Evolutionary conservation across 2,329 filamentous ascomycete species (phyloP).

Genomic region (Ambrosiella xylebori): DNA sequence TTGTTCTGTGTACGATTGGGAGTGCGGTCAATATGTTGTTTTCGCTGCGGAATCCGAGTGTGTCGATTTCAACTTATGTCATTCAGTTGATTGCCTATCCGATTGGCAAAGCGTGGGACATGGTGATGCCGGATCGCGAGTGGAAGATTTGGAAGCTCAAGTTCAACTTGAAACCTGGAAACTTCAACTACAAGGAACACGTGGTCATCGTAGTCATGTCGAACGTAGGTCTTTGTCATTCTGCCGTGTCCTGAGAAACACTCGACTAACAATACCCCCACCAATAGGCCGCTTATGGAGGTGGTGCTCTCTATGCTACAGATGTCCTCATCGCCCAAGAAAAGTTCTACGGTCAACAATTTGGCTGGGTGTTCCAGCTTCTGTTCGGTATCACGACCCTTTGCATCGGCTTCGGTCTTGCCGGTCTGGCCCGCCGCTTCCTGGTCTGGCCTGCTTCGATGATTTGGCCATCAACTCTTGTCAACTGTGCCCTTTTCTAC

Average conservation of each 20-base stretch:
- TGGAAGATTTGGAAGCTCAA: constrained; percentile 34
- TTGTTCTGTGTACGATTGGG: constrained; percentile 44
- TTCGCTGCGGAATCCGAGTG: constrained; percentile 39
- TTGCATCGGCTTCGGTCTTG: constrained; percentile 46
- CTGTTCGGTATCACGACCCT: constrained; percentile 43
- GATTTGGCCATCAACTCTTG: constrained; percentile 45
- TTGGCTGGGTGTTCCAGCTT: constrained; percentile 41
- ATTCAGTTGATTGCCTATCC: constrained; percentile 46
- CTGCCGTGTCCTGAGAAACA: neutral
- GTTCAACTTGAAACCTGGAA: constrained; percentile 38
- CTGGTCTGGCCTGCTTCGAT: constrained; percentile 44
- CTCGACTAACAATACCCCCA: constrained; percentile 14
- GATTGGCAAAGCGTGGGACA: constrained; percentile 35
- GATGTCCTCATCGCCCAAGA: constrained; percentile 27
- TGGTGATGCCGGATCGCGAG: constrained; percentile 34
- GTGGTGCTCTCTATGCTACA: constrained; percentile 39
- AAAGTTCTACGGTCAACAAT: constrained; percentile 33
- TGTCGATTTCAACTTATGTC: constrained; percentile 43
- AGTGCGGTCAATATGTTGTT: constrained; percentile 45
- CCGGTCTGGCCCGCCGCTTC: constrained; percentile 41
- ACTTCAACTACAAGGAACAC: constrained; percentile 46
- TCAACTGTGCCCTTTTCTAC: constrained; percentile 45
- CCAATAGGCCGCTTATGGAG: constrained; percentile 36
- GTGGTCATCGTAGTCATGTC: constrained; percentile 47
- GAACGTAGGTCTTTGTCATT: constrained; percentile 29